These are phyloP conservation scores for Aotearoamyces nothofagi DNA, from an alignment of 2,329 filamentous ascomycete species.

Conservation along the genomic window DNA sequence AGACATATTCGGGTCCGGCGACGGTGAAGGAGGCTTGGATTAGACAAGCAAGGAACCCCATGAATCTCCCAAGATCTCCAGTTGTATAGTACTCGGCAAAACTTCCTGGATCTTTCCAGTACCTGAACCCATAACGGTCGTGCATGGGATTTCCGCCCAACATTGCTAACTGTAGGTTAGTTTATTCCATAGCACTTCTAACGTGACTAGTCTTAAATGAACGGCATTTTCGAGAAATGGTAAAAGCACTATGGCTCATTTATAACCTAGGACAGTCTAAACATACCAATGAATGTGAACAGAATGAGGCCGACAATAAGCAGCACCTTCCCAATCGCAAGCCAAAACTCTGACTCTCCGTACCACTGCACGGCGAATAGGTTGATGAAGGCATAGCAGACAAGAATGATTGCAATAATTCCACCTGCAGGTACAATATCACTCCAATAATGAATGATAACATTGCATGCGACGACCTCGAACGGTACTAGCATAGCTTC, in stretches of 20 bases:
- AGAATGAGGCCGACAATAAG: constrained; percentile 38
- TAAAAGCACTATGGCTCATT: too few relatives aligned
- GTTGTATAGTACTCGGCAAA: constrained; percentile 35
- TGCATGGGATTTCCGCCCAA: constrained; percentile 43
- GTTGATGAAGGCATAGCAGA: constrained; percentile 36
- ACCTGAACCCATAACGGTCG: constrained; percentile 39
- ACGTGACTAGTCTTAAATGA: too few relatives aligned
- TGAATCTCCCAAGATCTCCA: constrained; percentile 38
- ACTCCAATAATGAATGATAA: constrained; percentile 49
- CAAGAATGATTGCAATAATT: constrained; percentile 43
- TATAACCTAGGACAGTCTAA: too few relatives aligned
- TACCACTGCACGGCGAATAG: constrained; percentile 60
- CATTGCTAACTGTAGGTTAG: too few relatives aligned
- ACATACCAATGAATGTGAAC: constrained; percentile 49
- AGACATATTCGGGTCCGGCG: constrained; percentile 51
- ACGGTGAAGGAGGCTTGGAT: constrained; percentile 57
- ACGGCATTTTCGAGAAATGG: too few relatives aligned
- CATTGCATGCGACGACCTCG: constrained; percentile 48
- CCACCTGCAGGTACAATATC: constrained; percentile 41
- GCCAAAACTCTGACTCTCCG: constrained; percentile 62
- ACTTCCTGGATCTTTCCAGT: constrained; percentile 28
- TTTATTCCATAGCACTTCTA: too few relatives aligned
- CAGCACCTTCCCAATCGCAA: constrained; percentile 53
- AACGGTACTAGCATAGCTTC: constrained; percentile 54
- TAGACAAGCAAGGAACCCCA: constrained; percentile 39